Conservation (phyloP, 306 rosid genomes). For the Vicia villosa region DNA sequence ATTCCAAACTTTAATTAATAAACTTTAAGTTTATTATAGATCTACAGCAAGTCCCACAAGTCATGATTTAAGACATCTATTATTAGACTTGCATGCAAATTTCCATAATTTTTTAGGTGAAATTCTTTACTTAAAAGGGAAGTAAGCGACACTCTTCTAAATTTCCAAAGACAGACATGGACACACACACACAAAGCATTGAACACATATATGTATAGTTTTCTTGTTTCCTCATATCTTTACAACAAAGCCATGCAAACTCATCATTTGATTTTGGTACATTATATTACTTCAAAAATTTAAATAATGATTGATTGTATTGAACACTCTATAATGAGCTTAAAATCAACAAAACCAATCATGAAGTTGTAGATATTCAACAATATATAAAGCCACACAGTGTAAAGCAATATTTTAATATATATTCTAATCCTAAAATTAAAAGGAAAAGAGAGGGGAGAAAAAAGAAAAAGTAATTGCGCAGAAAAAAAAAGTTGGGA, state of each 20-base stretch:
- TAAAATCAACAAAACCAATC: slow-evolving; percentile 5
- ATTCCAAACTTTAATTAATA: slow-evolving; percentile 26
- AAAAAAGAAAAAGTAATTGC: slow-evolving; percentile 8
- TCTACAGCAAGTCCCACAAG: slow-evolving; percentile 42
- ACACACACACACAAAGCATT: slow-evolving; percentile 16
- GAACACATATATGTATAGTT: slow-evolving; percentile 1
- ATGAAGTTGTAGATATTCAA: background rate
- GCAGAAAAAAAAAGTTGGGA: slow-evolving; percentile 35
- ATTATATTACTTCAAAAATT: slow-evolving; percentile 23
- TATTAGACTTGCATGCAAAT: slow-evolving; percentile 12
- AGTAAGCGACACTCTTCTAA: background rate
- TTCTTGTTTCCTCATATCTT: slow-evolving; percentile 31
- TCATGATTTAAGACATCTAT: slow-evolving; percentile 32
- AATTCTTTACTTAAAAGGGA: slow-evolving; percentile 5
- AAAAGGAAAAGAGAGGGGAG: slow-evolving; percentile 12
- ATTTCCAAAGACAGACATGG: slow-evolving; percentile 9
- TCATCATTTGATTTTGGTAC: slow-evolving; percentile 34
- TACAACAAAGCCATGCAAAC: slow-evolving; percentile 33
- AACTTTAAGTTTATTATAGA: too few species aligned
- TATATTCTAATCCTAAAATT: slow-evolving; percentile 19
- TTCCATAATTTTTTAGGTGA: background rate
- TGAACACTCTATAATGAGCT: slow-evolving; percentile 29
- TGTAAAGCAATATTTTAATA: slow-evolving; percentile 28
- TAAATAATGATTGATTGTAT: background rate
- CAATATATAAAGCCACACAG: background rate